phyloP scores from a whole-genome alignment of 2,329 filamentous ascomycete species.

The Fusarium sp. region DNA sequence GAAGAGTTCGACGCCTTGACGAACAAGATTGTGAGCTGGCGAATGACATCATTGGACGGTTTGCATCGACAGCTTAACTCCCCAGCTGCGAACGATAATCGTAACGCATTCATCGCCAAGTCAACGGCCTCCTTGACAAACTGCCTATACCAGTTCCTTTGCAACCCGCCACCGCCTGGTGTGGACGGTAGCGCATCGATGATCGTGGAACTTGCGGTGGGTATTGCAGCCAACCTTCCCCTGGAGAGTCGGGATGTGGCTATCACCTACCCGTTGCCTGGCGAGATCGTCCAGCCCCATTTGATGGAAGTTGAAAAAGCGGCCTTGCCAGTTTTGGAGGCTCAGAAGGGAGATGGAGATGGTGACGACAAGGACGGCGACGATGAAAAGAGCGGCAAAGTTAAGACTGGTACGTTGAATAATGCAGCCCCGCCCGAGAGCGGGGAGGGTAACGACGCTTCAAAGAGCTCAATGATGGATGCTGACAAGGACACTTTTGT shows the following conservation, averaged over 20 bases:
- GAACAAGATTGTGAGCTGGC: slow-evolving; percentile 90
- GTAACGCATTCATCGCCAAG: slow-evolving; percentile 75
- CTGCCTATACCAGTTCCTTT: slow-evolving; percentile 78
- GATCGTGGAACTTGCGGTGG: slow-evolving; percentile 92
- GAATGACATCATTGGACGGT: slow-evolving; percentile 93
- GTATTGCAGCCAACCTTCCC: slow-evolving; percentile 86
- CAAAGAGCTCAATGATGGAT: slow-evolving; percentile 46
- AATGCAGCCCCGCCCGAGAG: slow-evolving; percentile 31
- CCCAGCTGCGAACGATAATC: slow-evolving; percentile 73
- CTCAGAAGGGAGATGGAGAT: slow-evolving; percentile 56
- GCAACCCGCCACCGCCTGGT: slow-evolving; percentile 80
- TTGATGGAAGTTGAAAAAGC: slow-evolving; percentile 90
- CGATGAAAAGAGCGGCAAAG: slow-evolving; percentile 60
- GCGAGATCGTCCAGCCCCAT: slow-evolving; percentile 74
- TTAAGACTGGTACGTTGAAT: slow-evolving; percentile 61
- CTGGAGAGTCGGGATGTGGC: slow-evolving; percentile 91
- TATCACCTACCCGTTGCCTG: slow-evolving; percentile 86
- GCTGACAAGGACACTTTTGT: slow-evolving; percentile 56
- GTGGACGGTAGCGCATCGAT: slow-evolving; percentile 90
- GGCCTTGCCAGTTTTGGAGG: slow-evolving; percentile 72
- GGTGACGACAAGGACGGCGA: slow-evolving; percentile 58
- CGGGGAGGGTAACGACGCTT: slow-evolving; percentile 47
- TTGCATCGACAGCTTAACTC: slow-evolving; percentile 77
- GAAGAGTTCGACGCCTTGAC: slow-evolving; percentile 92
- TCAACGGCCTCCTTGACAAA: slow-evolving; percentile 77